Conservation (phyloP, 1,139 yeast genomes). For the Pichia sp. region DNA sequence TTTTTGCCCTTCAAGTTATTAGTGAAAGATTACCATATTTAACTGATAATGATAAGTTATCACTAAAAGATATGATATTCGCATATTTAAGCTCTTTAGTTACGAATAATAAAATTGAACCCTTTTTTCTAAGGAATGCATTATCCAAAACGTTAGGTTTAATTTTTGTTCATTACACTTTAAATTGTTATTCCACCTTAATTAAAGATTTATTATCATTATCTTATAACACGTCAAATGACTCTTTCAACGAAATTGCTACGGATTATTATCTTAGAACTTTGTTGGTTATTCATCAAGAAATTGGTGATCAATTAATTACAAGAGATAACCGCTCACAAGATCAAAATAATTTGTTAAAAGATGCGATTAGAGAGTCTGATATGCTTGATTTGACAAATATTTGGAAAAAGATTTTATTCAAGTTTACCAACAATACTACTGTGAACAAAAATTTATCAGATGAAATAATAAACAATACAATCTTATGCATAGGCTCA, state of each 20-base stretch:
- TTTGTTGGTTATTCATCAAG: slow-evolving; percentile 71
- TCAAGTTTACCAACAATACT: slow-evolving; percentile 25
- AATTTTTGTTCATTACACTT: slow-evolving; percentile 63
- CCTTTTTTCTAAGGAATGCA: slow-evolving; percentile 68
- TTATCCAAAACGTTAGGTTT: slow-evolving; percentile 68
- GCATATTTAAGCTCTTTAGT: slow-evolving; percentile 34
- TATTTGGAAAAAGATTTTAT: slow-evolving; percentile 63
- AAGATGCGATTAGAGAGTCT: slow-evolving; percentile 72
- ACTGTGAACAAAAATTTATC: slow-evolving; percentile 25
- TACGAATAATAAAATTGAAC: slow-evolving; percentile 38
- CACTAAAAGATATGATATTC: slow-evolving; percentile 39
- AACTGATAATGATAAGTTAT: slow-evolving; percentile 39
- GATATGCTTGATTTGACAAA: slow-evolving; percentile 67
- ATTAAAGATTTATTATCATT: slow-evolving; percentile 56
- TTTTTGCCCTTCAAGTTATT: slow-evolving; percentile 78
- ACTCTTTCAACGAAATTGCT: slow-evolving; percentile 40
- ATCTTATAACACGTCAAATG: slow-evolving; percentile 26
- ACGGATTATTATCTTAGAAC: slow-evolving; percentile 76
- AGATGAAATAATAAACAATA: slow-evolving; percentile 48
- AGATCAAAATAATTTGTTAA: slow-evolving; percentile 63
- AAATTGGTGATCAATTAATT: slow-evolving; percentile 88
- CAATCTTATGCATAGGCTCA: slow-evolving; percentile 69
- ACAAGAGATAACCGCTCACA: slow-evolving; percentile 56
- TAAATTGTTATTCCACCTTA: slow-evolving; percentile 57
- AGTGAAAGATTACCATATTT: slow-evolving; percentile 56